These are phyloP conservation scores for Penicillium turbatum DNA, from an alignment of 495 filamentous ascomycete genomes.

Conservation along the genomic window DNA sequence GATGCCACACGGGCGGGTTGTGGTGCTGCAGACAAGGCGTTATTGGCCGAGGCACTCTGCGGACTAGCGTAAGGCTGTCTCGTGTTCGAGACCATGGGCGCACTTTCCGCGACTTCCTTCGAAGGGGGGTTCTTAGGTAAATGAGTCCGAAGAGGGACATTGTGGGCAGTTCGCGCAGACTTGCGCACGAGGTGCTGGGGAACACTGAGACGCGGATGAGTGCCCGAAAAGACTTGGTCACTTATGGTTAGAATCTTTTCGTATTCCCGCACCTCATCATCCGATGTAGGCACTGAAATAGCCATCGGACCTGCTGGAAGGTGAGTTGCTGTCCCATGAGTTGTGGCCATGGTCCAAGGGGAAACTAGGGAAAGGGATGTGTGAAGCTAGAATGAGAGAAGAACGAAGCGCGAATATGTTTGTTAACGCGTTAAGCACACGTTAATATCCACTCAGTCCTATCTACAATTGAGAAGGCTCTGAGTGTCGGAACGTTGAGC, in stretches of 20 bases:
- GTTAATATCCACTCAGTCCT: slow-evolving; percentile 1
- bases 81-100: slow-evolving; percentile 25
- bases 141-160: slow-evolving; percentile 20
- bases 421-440: neutral
- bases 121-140: slow-evolving; percentile 24
- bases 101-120: slow-evolving; percentile 26
- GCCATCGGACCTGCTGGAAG: slow-evolving; percentile 33
- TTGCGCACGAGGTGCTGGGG: slow-evolving; percentile 57
- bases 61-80: slow-evolving; percentile 25
- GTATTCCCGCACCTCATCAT: slow-evolving; percentile 51
- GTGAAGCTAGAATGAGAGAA: slow-evolving; percentile 2
- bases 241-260: slow-evolving; percentile 71
- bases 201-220: slow-evolving; percentile 69
- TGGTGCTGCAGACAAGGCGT: slow-evolving; percentile 26
- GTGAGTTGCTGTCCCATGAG: slow-evolving; percentile 32
- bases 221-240: slow-evolving; percentile 69
- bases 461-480: slow-evolving; percentile 2
- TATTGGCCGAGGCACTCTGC: slow-evolving; percentile 29
- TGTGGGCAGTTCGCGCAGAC: slow-evolving; percentile 30
- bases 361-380: slow-evolving; percentile 11
- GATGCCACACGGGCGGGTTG: slow-evolving; percentile 36
- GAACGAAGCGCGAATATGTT: neutral
- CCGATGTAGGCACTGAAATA: slow-evolving; percentile 26
- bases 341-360: slow-evolving; percentile 36
- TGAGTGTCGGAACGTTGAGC: neutral